Evolutionary conservation across 2,329 filamentous ascomycete genomes (phyloP), one percentile per base, ranked within the genome.

Genomic region (Pseudogymnoascus sp.): DNA sequence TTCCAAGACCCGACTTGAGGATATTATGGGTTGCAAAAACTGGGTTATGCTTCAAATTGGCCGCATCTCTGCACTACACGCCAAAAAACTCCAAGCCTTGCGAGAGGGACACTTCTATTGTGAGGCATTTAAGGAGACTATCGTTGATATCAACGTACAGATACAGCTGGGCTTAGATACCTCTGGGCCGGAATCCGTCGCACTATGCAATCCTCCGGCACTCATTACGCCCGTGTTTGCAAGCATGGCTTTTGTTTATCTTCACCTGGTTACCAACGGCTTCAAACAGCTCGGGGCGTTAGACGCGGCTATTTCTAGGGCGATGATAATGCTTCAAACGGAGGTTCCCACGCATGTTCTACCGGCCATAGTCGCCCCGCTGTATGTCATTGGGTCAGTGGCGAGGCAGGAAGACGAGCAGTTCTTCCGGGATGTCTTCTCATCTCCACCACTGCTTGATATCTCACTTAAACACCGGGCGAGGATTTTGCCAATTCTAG

Each of bases 21-120:
- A 79, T 33, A 78, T 83, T 57, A 71, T 82, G 39, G 84, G 84
- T 1, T 76, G 82, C 63, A 74, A 81, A 47, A 86, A 85, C 69
- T 83, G 81, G 81, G 78, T 78, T 0, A 65, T 86, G 50, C 71
- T 81, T 50, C 72, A 78, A n/a, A 76, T 87, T 43, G 79, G 78
- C 11, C 77, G 83, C 18, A 78, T 84, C 54, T 74, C 82, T 12
- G 70, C 75, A 0, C 74, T 87, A 6, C 77, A 82, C 59, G 75
- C 78, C 1, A 84, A 80, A 78, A 86, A 85, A 71, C 78, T 78
- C 65, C 71, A 77, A 20, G 75, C 76, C 63, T 76, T 74, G 57
- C 68, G 63, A 22, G 39, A 62, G 16, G 64, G 62, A 9, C 20
- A 36, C 16, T 61, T 64, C 18, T 60, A 65, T 58, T 57, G 20